Conservation (phyloP, 2,329 filamentous ascomycete genomes). For the Calonectria hongkongensis region DNA sequence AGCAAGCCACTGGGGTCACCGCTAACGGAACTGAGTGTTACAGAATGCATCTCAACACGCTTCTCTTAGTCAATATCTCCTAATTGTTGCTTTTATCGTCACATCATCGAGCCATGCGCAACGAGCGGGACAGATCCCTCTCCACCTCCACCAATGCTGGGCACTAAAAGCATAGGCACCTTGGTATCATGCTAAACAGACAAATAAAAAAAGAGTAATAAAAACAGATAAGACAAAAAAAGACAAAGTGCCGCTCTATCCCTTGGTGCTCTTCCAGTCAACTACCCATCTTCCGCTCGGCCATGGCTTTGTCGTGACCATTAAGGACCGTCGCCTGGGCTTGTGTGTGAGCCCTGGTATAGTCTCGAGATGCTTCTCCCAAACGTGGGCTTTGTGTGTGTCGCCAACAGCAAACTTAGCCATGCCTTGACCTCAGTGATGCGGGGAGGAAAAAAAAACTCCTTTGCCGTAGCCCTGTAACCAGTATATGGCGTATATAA, state of each 20-base stretch:
- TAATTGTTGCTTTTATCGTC: conserved; percentile 30
- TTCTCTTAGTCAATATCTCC: conserved; percentile 23
- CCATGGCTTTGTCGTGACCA: conserved; percentile 8
- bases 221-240: background rate
- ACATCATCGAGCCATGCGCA: conserved; percentile 31
- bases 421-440: background rate
- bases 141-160: conserved; percentile 24
- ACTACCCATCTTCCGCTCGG: background rate
- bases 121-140: conserved; percentile 16
- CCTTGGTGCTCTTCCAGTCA: background rate
- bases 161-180: conserved; percentile 29
- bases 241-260: conserved; percentile 28
- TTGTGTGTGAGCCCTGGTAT: background rate
- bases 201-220: conserved; percentile 12
- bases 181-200: conserved; percentile 38
- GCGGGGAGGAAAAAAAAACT: background rate
- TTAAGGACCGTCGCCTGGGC: background rate
- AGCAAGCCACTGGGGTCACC: conserved; percentile 26
- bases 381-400: background rate
- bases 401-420: conserved; percentile 17
- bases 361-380: background rate
- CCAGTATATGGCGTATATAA: conserved; percentile 26
- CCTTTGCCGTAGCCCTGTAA: conserved; percentile 26
- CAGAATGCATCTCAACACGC: conserved; percentile 9
- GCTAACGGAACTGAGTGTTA: background rate